A percentile compares a stretch with the other conserved stretches of the same genome.
These are phyloP conservation scores for Nitzschia sp. DNA, from an alignment of 108 stramenopile species.

Conservation along the genomic window DNA sequence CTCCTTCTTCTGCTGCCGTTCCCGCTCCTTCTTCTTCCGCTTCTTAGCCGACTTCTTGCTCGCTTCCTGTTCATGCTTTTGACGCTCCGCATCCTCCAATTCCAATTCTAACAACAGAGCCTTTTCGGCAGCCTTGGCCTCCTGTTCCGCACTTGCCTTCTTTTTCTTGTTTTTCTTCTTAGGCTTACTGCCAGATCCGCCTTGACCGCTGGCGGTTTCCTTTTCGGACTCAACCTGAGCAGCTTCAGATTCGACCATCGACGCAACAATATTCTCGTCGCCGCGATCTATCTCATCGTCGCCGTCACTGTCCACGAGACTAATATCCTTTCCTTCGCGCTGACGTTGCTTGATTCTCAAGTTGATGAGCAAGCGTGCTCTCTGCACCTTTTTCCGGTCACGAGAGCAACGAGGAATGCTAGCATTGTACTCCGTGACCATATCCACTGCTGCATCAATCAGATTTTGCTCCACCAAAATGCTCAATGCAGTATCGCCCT, in stretches of 20 bases:
- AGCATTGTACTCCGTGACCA: conserved; percentile 91
- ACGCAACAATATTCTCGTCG: conserved; percentile 43
- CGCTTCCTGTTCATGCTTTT: conserved; percentile 67
- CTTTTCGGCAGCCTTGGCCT: conserved; percentile 83
- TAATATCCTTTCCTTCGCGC: conserved; percentile 48
- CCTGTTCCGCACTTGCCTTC: conserved; percentile 70
- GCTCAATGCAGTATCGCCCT: conserved; percentile 91
- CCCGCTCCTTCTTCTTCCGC: conserved; percentile 84
- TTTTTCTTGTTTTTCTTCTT: conserved; percentile 72
- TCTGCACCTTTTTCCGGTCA: conserved; percentile 91
- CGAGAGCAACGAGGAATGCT: conserved; percentile 89
- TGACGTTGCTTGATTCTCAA: conserved; percentile 82
- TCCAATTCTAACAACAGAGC: conserved; percentile 82
- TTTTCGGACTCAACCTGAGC: not conserved
- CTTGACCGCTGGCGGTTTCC: not conserved
- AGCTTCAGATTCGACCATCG: conserved; percentile 1
- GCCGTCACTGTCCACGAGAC: conserved; percentile 9
- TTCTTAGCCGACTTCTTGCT: conserved; percentile 85
- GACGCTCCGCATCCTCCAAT: conserved; percentile 70
- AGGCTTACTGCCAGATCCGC: conserved; percentile 11
- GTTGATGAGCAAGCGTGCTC: conserved; percentile 85
- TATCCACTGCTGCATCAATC: conserved; percentile 91
- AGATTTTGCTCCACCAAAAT: conserved; percentile 90
- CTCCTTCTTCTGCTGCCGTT: conserved; percentile 75
- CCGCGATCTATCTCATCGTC: conserved; percentile 59